phyloP scores from a whole-genome alignment of 163 green algal species.

The Chlamydomonas reinhardtii region DNA sequence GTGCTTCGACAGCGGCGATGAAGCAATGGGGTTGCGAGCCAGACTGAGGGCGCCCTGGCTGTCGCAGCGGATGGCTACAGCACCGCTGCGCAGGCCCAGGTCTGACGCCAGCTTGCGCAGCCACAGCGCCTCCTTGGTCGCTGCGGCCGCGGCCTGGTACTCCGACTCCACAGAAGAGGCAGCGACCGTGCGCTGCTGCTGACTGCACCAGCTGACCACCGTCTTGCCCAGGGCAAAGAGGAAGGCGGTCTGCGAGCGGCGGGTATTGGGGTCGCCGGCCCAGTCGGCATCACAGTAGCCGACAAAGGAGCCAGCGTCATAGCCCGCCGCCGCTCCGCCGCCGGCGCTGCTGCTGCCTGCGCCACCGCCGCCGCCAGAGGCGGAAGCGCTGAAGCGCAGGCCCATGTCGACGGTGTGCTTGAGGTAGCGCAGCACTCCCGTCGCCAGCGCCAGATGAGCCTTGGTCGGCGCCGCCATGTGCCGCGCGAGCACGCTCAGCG shows the following conservation, averaged over 20 bases:
- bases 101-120: slow-evolving; percentile 53
- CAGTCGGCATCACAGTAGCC: slow-evolving; percentile 65
- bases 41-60: slow-evolving; percentile 48
- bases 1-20: slow-evolving; percentile 43
- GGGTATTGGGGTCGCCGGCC: slow-evolving; percentile 50
- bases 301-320: too few species aligned
- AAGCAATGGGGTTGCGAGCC: slow-evolving; percentile 29
- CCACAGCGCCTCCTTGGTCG: slow-evolving; percentile 63
- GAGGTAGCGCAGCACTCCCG: slow-evolving; percentile 61
- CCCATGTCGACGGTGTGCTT: slow-evolving; percentile 40
- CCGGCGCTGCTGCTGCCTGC: too few species aligned
- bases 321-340: too few species aligned
- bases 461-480: slow-evolving; percentile 52
- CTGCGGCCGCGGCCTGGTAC: slow-evolving; percentile 63
- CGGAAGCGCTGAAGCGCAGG: slow-evolving; percentile 46
- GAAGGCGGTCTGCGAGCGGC: slow-evolving; percentile 56
- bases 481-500: slow-evolving; percentile 50
- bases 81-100: background rate
- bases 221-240: slow-evolving; percentile 52
- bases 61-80: slow-evolving; percentile 6
- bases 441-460: slow-evolving; percentile 55
- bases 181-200: slow-evolving; percentile 57
- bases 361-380: too few species aligned
- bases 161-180: slow-evolving; percentile 68
- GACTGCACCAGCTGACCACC: slow-evolving; percentile 64